Percentiles rank a stretch among this genome's conserved stretches.
Conservation (phyloP, 805 yeast species). For the Hyphopichia homilentoma region DNA sequence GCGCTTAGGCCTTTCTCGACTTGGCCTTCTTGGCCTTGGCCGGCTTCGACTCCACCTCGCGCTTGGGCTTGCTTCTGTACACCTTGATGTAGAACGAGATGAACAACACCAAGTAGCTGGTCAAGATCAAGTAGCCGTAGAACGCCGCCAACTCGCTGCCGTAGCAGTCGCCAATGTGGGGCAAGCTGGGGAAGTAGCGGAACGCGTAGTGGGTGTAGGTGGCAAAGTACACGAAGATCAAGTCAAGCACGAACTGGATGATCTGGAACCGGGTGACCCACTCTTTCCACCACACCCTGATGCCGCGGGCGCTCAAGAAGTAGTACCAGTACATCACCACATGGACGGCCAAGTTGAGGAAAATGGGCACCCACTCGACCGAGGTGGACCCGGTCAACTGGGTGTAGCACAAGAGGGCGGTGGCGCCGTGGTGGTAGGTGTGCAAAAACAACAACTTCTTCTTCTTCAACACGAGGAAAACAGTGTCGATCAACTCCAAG, state of each 20-base stretch:
- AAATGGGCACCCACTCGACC: conserved; percentile 92
- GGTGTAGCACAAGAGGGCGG: conserved; percentile 90
- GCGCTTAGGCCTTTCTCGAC: conserved; percentile 33
- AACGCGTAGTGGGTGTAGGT: conserved; percentile 85
- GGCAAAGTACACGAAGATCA: conserved; percentile 89
- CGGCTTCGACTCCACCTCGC: conserved; percentile 13
- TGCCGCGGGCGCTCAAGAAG: conserved; percentile 87
- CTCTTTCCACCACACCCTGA: conserved; percentile 98
- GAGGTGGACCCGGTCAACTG: conserved; percentile 88
- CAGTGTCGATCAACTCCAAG: conserved; percentile 85
- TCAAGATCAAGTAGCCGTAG: conserved; percentile 82
- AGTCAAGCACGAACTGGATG: conserved; percentile 85
- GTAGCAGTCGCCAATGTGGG: conserved; percentile 75
- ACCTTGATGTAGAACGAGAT: conserved; percentile 89
- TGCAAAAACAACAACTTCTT: conserved; percentile 91
- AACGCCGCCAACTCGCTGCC: conserved; percentile 94
- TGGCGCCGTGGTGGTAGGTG: conserved; percentile 97
- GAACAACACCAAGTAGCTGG: conserved; percentile 85
- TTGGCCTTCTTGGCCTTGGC: no score
- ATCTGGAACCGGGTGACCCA: conserved; percentile 98
- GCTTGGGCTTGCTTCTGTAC: conserved; percentile 52
- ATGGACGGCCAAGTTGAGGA: conserved; percentile 86
- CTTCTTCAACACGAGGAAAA: conserved; percentile 85
- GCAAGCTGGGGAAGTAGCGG: conserved; percentile 60
- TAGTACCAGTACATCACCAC: conserved; percentile 98